phyloP scores from a whole-genome alignment of 2,329 filamentous ascomycete genomes.

The Epichloe festucae region DNA sequence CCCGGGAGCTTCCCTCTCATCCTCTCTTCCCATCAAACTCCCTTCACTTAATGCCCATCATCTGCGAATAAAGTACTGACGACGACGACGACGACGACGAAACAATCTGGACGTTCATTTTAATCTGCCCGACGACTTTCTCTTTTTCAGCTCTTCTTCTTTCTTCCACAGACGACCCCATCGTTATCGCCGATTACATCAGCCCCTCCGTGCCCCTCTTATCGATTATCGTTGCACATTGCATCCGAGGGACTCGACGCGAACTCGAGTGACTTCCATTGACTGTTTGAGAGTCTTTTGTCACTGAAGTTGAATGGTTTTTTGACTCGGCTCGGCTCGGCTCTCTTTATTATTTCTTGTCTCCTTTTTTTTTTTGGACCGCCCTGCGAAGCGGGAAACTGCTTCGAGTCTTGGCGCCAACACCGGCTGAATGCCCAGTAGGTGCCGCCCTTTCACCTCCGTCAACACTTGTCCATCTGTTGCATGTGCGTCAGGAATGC shows the following conservation, averaged over 20 bases:
- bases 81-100: constrained; percentile 2
- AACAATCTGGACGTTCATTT: constrained; percentile 1
- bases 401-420: constrained; percentile 16
- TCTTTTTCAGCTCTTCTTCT: not conserved
- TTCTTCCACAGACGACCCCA: not conserved
- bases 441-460: constrained; percentile 7
- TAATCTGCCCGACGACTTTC: not conserved
- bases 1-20: not conserved
- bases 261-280: not conserved
- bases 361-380: constrained; percentile 7
- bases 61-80: not conserved
- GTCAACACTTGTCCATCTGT: not conserved
- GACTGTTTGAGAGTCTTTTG: not conserved
- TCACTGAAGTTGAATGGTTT: not conserved
- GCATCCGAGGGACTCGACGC: constrained; percentile 1
- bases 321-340: not conserved
- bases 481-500: not conserved
- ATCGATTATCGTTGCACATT: constrained; percentile 1
- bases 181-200: constrained; percentile 3
- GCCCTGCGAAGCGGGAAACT: constrained; percentile 18
- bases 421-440: constrained; percentile 25
- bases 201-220: constrained; percentile 7
- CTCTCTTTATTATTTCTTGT: not conserved
- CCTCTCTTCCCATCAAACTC: constrained; percentile 2
- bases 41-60: not conserved